These are phyloP conservation scores for Didymella arachidicola DNA, from an alignment of 2,329 filamentous ascomycete species.

Conservation along the genomic window DNA sequence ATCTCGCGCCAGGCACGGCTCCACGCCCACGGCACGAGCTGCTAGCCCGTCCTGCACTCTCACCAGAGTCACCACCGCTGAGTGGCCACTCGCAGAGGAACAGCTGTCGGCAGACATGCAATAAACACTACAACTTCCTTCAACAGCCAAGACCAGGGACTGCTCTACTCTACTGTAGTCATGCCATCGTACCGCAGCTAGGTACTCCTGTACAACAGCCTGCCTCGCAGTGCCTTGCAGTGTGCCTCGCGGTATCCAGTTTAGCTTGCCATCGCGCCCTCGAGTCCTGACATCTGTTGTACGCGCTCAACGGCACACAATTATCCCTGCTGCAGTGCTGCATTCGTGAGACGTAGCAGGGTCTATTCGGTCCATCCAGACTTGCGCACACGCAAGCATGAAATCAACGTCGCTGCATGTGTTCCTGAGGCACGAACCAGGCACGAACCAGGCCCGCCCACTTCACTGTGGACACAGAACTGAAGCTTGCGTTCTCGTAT, in stretches of 20 bases:
- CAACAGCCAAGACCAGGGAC: neutral
- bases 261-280: conserved; percentile 1
- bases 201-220: neutral
- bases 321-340: conserved; percentile 10
- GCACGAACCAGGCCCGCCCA: neutral
- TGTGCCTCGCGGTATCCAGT: neutral
- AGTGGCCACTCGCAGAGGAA: neutral
- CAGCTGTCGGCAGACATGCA: neutral
- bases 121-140: neutral
- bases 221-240: neutral
- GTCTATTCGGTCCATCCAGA: conserved; percentile 5
- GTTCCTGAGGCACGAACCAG: neutral
- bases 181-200: neutral
- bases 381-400: conserved; percentile 1
- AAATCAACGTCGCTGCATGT: conserved; percentile 5
- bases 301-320: conserved; percentile 9
- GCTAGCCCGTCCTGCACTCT: conserved; percentile 2
- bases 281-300: conserved; percentile 2
- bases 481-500: neutral
- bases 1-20: conserved; percentile 6
- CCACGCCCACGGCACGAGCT: conserved; percentile 9
- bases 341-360: conserved; percentile 10
- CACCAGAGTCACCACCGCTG: neutral
- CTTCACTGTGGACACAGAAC: neutral
- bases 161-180: neutral